Conservation (phyloP, 78 protist species). For the Mastigamoeba balamuthi region DNA sequence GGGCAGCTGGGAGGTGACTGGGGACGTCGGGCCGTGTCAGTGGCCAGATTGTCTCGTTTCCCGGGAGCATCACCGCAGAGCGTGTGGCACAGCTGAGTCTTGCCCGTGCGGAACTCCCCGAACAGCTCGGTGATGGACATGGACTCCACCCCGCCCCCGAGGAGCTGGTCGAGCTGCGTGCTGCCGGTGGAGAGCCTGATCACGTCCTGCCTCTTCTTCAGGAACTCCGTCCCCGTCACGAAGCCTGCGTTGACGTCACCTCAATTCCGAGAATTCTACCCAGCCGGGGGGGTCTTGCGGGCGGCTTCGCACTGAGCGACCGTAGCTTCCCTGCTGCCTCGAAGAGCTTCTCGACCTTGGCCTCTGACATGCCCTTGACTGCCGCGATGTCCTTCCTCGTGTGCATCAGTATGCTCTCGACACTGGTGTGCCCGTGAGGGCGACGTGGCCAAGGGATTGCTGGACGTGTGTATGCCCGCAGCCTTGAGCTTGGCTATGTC, state of each 20-base stretch:
- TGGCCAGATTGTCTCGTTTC: too few species aligned
- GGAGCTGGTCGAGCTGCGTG: conserved; percentile 63
- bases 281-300: neutral
- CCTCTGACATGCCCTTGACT: conserved; percentile 59
- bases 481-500: conserved; percentile 50
- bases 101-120: conserved; percentile 96
- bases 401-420: conserved; percentile 13
- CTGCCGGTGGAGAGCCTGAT: conserved; percentile 1
- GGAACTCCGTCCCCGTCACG: conserved; percentile 11
- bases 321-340: conserved; percentile 30
- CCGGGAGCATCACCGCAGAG: too few species aligned
- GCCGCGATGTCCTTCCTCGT: conserved; percentile 17
- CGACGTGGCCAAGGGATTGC: neutral
- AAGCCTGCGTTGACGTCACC: too few species aligned
- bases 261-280: neutral
- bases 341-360: conserved; percentile 55
- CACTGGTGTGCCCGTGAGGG: neutral
- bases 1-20: conserved; percentile 63
- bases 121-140: conserved; percentile 91
- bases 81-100: conserved; percentile 96
- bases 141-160: conserved; percentile 93
- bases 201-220: neutral
- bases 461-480: conserved; percentile 38
- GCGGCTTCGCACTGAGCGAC: neutral
- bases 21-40: too few species aligned